phyloP scores from a whole-genome alignment of 352 stramenopile species.

The Phytophthora pinifolia region DNA sequence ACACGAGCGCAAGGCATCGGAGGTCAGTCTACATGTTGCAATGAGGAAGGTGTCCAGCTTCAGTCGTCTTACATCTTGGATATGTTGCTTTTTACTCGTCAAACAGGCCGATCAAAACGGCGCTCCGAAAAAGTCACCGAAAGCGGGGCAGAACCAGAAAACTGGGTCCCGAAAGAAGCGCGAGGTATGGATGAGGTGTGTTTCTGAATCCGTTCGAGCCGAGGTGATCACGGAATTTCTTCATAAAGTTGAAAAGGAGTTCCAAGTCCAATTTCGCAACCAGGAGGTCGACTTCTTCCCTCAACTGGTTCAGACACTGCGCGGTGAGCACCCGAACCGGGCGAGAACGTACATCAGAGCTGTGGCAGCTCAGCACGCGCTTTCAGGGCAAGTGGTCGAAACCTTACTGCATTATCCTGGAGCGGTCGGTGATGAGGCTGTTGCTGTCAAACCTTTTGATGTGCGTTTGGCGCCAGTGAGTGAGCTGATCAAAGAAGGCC shows the following conservation, averaged over 20 bases:
- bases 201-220: slow-evolving; percentile 32
- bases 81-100: not conserved
- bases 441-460: slow-evolving; percentile 36
- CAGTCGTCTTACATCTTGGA: too few species aligned
- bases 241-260: slow-evolving; percentile 40
- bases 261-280: slow-evolving; percentile 35
- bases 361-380: slow-evolving; percentile 37
- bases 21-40: slow-evolving; percentile 24
- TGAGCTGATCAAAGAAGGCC: slow-evolving; percentile 42
- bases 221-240: slow-evolving; percentile 48
- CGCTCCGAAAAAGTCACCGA: slow-evolving; percentile 22
- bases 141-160: slow-evolving; percentile 22
- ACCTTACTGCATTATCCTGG: slow-evolving; percentile 40
- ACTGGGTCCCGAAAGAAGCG: slow-evolving; percentile 11
- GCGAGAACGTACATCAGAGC: slow-evolving; percentile 58
- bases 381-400: slow-evolving; percentile 45
- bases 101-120: slow-evolving; percentile 13
- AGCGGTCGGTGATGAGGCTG: slow-evolving; percentile 38
- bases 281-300: slow-evolving; percentile 69
- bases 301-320: slow-evolving; percentile 58
- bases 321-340: slow-evolving; percentile 56
- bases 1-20: slow-evolving; percentile 36
- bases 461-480: slow-evolving; percentile 36
- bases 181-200: slow-evolving; percentile 54
- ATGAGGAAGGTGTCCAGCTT: not conserved